These are phyloP conservation scores for Penicillium simplicissimum DNA, from an alignment of 495 filamentous ascomycete genomes.

Conservation along the genomic window DNA sequence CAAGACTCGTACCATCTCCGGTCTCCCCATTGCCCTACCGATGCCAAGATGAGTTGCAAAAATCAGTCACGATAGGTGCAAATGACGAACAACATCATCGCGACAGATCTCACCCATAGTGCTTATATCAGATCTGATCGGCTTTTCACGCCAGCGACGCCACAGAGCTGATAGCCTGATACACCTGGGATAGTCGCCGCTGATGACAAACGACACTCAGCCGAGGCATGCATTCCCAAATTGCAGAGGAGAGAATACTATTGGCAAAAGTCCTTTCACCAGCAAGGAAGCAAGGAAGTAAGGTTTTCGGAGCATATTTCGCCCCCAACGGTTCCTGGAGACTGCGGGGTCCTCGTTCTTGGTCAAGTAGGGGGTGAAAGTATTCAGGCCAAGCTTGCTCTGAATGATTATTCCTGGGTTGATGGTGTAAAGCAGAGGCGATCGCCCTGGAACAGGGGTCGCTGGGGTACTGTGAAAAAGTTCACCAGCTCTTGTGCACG, in stretches of 20 bases:
- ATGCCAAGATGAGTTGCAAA: background rate
- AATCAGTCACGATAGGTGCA: background rate
- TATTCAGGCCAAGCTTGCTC: background rate
- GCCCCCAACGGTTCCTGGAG: background rate
- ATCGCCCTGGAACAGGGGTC: background rate
- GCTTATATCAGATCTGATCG: slow-evolving; percentile 5
- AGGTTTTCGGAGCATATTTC: background rate
- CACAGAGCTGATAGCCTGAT: background rate
- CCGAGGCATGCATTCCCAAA: background rate
- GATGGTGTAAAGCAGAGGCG: background rate
- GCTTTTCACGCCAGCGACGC: background rate
- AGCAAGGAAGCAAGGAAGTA: too few relatives aligned
- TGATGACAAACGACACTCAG: background rate
- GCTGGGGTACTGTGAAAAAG: too few relatives aligned
- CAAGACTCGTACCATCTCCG: background rate
- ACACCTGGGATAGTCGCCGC: background rate
- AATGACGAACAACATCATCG: background rate
- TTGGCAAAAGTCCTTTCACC: background rate
- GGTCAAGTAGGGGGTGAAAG: background rate
- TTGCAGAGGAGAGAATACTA: background rate
- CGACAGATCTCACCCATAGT: background rate
- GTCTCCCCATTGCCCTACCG: background rate
- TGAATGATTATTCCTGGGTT: background rate
- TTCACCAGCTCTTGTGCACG: too few relatives aligned
- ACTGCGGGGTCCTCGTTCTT: background rate